Evolutionary conservation across 2,329 filamentous ascomycete species (phyloP), one percentile per base, ranked within the genome.

Genomic region (Diaporthe destruens): DNA sequence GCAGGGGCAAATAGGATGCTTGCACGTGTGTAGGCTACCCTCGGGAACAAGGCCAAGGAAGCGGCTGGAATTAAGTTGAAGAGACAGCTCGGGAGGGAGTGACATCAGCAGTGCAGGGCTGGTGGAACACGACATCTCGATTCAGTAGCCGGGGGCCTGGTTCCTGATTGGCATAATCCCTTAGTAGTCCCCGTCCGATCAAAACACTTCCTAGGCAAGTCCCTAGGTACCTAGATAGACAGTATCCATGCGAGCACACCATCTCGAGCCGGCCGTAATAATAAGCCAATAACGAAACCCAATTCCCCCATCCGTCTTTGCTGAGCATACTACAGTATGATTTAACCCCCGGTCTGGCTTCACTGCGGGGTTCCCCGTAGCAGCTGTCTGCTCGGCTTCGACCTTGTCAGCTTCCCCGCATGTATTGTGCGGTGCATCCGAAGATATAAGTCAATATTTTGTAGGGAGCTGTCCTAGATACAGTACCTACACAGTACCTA

Each of bases 161-260:
- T 53, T 53, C 61, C 61, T 66, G 61, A 49, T 51, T 66, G 44
- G 61, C 61, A 39, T 65, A 18, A n/a, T n/a, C n/a, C n/a, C n/a
- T n/a, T 12, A 23, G 36, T 44, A 44, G 42, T 20, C 16, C 55
- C 56, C 56, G 56, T 44, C 29, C 14, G 56, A 44, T 42, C 56
- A 61, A 25, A 66, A 53, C 25, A 49, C 14, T 42, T n/a, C n/a
- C n/a, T 36, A 36, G 34, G 7, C 4, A 9, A 36, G 8, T 36
- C 3, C 34, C 1, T 42, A n/a, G n/a, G n/a, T n/a, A n/a, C n/a
- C n/a, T n/a, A n/a, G n/a, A n/a, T n/a, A 42, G 9, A 42, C 12
- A 42, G 11, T 47, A 29, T 32, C 20, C 12, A 54, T 39, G 61
- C 11, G 42, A 20, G 36, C 56, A 61, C 36, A 42, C 56, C 36